Conservation (phyloP, 2,329 filamentous ascomycete genomes). For the Hypoxylon sp. region DNA sequence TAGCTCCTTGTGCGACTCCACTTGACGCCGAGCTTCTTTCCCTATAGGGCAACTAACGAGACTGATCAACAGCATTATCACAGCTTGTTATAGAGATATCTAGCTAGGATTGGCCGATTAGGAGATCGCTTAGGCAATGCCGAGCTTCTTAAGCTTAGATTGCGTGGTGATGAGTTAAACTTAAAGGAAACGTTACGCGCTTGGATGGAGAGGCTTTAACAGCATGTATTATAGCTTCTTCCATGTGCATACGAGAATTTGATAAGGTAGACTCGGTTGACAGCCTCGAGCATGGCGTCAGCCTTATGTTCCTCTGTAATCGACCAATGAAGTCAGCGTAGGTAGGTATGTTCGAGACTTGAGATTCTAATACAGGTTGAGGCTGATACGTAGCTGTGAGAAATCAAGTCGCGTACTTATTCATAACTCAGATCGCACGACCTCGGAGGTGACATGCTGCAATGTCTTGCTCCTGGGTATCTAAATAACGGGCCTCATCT, state of each 20-base stretch:
- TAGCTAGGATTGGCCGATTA: conserved; percentile 26
- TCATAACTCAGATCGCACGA: no score
- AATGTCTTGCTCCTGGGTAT: neutral
- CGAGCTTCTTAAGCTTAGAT: conserved; percentile 31
- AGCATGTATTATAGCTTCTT: conserved; percentile 11
- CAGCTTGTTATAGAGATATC: conserved; percentile 25
- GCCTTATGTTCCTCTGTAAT: conserved; percentile 7
- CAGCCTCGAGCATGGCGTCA: conserved; percentile 9
- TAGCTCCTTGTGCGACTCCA: conserved; percentile 23
- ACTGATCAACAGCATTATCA: conserved; percentile 13
- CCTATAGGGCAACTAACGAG: conserved; percentile 23
- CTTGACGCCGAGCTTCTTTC: conserved; percentile 29
- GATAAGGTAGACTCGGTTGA: conserved; percentile 8
- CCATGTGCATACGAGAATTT: neutral
- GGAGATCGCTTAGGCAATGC: conserved; percentile 24
- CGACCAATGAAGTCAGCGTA: neutral
- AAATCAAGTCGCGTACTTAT: neutral
- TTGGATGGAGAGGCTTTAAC: conserved; percentile 10
- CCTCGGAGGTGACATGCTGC: no score
- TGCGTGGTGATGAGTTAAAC: conserved; percentile 30
- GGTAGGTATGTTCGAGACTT: neutral
- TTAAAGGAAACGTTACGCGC: conserved; percentile 41
- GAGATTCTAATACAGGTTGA: neutral
- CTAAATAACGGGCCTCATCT: neutral
- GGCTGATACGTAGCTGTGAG: neutral